A percentile compares a stretch with the other conserved stretches of the same genome.
Conservation (phyloP, 2,329 filamentous ascomycete genomes). For the Xylariaceae sp. region DNA sequence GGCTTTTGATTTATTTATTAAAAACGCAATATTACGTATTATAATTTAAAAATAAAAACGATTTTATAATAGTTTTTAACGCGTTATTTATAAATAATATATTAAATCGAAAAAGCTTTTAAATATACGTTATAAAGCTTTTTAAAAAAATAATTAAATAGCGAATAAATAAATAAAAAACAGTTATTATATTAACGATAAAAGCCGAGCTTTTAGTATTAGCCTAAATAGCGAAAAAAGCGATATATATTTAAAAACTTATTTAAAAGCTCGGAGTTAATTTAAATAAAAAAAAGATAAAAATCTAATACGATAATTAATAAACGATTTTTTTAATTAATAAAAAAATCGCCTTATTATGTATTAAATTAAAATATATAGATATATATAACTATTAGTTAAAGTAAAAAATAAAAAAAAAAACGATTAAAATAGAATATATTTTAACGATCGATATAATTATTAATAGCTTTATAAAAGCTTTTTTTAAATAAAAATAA, state of each 20-base stretch:
- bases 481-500: background rate
- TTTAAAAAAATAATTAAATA: background rate
- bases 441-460: background rate
- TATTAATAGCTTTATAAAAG: background rate
- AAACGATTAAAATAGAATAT: background rate
- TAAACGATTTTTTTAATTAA: background rate
- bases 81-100: background rate
- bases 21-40: background rate
- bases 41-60: background rate
- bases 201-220: background rate
- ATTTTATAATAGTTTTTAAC: no score
- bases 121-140: background rate
- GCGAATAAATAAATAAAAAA: background rate
- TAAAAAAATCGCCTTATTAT: background rate
- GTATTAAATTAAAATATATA: background rate
- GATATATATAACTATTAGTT: no score
- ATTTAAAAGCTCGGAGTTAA: background rate
- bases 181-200: background rate
- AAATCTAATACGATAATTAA: background rate
- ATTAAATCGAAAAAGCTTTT: background rate
- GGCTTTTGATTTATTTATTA: background rate
- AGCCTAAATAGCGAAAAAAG: background rate
- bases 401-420: background rate
- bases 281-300: background rate
- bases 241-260: background rate